A percentile compares a stretch with the other conserved stretches of the same genome.
Evolutionary conservation across 495 filamentous ascomycete genomes (phyloP).

Genomic region (Penicillium canescens): DNA sequence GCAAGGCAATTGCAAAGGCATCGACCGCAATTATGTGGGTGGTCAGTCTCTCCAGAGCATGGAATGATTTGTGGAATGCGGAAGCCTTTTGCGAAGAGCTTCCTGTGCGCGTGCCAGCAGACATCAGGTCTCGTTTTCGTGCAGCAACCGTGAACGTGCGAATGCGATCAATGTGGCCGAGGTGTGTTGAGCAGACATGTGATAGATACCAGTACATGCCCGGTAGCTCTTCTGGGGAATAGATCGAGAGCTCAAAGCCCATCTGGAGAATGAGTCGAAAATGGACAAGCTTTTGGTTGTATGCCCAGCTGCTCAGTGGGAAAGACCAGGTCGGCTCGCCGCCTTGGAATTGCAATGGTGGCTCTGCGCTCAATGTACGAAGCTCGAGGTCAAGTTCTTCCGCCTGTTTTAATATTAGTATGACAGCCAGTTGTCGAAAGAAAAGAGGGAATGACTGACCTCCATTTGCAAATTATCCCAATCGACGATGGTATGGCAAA

Average conservation of each 20-base stretch:
- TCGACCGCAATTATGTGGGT: slow-evolving; percentile 69
- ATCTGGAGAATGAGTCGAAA: slow-evolving; percentile 89
- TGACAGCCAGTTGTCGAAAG: background rate
- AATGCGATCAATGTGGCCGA: slow-evolving; percentile 68
- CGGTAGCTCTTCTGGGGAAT: slow-evolving; percentile 80
- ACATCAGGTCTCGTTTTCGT: slow-evolving; percentile 30
- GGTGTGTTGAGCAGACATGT: slow-evolving; percentile 49
- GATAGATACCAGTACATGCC: slow-evolving; percentile 85
- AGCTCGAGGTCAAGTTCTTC: slow-evolving; percentile 77
- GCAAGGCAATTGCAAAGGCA: slow-evolving; percentile 69
- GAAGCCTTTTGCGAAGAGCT: slow-evolving; percentile 25
- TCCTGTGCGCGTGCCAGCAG: background rate
- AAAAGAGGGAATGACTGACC: slow-evolving; percentile 31
- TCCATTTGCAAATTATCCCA: slow-evolving; percentile 87
- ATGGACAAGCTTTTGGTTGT: slow-evolving; percentile 81
- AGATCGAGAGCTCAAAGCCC: slow-evolving; percentile 93
- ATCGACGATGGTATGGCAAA: slow-evolving; percentile 77
- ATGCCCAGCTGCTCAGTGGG: slow-evolving; percentile 85
- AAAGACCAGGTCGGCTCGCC: slow-evolving; percentile 57
- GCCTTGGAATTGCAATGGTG: slow-evolving; percentile 48
- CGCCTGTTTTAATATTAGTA: slow-evolving; percentile 40
- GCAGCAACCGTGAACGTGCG: slow-evolving; percentile 54
- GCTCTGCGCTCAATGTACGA: slow-evolving; percentile 60
- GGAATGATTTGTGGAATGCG: slow-evolving; percentile 53
- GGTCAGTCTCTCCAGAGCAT: slow-evolving; percentile 58